Base-by-base conservation (phyloP, 768 basidiomycete species). In the Macrocybe gigantea region DNA sequence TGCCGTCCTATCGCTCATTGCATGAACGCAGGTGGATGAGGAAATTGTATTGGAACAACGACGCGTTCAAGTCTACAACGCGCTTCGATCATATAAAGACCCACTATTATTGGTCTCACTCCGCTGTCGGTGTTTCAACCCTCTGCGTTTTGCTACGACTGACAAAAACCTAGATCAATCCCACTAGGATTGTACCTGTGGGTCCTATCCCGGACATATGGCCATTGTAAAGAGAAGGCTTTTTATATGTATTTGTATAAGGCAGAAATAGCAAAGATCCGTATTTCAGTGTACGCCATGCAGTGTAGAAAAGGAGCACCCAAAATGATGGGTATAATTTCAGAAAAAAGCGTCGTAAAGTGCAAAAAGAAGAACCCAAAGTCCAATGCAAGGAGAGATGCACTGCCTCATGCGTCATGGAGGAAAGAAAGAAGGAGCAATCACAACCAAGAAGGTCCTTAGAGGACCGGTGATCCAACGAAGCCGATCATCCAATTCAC, bases 61-160 rank as follows among this genome's bases (percentile, higher is more conserved):
- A 83, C 1, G 91, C 92, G 5, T 98, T 99, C 81, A 82, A 83
- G 63, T 77, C 81, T 5, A 82, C 85, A 12, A 94, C 93, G 35
- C 73, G 93, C 60, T 97, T 97, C 60, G 79, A 88, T 11, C 94
- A 96, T 65, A 88, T 89, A 71, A 88, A 88, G 67, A 78, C 75
- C 1, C 77, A 80, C 57, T 87, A 87, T 56, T 87, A 80, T 53
- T 85, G 82, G 80, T 79, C 79, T 35, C 80, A 80, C 49, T 34
- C 67, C 1, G 48, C 59, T 49, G 79, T 80, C 49, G 22, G 60
- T 60, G 5, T 13, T 43, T 37, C 10, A 29, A 37, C 15, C 44
- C 30, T 35, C 53, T 48, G 34, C 29, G n/a, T 36, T 29, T 7
- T 41, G 50, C 33, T 36, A 33, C 38, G 31, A 43, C 22, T 38